Percentiles rank a stretch among this genome's conserved stretches.
phyloP scores from a whole-genome alignment of 2,329 filamentous ascomycete species.

The Conoideocrella luteorostrata region DNA sequence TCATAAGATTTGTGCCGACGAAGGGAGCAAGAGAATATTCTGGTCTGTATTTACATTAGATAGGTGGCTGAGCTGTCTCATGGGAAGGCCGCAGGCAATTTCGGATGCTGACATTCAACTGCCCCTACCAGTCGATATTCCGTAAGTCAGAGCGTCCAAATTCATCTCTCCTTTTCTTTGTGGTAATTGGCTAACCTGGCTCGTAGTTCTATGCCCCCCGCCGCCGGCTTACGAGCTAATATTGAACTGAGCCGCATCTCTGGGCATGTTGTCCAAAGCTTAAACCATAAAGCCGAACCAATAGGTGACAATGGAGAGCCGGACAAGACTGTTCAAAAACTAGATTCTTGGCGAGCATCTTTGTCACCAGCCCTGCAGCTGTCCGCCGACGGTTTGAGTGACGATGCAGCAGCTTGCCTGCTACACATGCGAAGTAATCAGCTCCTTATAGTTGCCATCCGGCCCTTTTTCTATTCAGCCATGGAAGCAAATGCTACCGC shows the following conservation, averaged over 20 bases:
- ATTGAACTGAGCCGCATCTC: conserved; percentile 41
- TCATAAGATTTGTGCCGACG: conserved; percentile 36
- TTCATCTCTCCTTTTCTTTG: background rate
- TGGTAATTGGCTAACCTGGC: background rate
- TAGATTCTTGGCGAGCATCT: conserved; percentile 33
- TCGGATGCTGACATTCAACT: conserved; percentile 40
- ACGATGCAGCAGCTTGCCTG: conserved; percentile 35
- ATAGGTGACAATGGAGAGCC: conserved; percentile 21
- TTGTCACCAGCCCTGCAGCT: conserved; percentile 32
- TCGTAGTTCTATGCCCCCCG: conserved; percentile 34
- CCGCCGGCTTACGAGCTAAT: conserved; percentile 38
- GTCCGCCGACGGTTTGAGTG: conserved; percentile 22
- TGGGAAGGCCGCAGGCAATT: conserved; percentile 41
- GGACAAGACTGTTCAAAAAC: conserved; percentile 33
- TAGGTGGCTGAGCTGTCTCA: conserved; percentile 40
- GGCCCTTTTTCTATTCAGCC: conserved; percentile 41
- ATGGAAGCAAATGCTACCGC: conserved; percentile 40
- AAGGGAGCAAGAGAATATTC: conserved; percentile 39
- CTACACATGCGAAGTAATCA: conserved; percentile 45
- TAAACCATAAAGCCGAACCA: conserved; percentile 21
- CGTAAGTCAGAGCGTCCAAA: conserved; percentile 25
- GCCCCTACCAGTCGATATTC: conserved; percentile 29
- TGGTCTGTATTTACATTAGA: conserved; percentile 47
- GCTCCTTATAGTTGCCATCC: conserved; percentile 41
- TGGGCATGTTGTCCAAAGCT: conserved; percentile 40